Base-by-base conservation (phyloP, 768 basidiomycete genomes). In the Suillus plorans region DNA sequence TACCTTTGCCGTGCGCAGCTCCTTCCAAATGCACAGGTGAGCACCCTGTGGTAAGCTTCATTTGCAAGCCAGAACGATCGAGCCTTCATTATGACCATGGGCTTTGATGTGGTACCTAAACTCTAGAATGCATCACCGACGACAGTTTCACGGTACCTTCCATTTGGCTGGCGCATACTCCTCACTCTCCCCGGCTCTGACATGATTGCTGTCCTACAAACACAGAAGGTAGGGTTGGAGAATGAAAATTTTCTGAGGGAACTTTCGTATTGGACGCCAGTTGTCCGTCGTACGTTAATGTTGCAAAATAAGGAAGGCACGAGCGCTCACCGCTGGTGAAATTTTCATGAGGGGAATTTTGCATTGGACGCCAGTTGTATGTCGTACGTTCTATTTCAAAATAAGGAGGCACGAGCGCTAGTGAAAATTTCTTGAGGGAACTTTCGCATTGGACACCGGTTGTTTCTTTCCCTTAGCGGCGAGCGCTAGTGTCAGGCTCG, bases 91-190 rank as follows among this genome's bases (percentile, higher is more conserved):
- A 45, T 4, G 20, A 45, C 9, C 36, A 37, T 0, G 36, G 36
- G 36, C 36, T 37, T 37, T 31, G 31, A 31, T 31, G 4, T 31
- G 31, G 5, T n/a, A 45, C 20, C 20, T 45, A n/a, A 45, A 20
- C 42, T 44, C 18, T 0, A 65, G 52, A 7, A 82, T 82, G 76
- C 71, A 47, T 0, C 76, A 82, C 31, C 81, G 6, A 36, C 77
- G 2, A 82, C 79, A 0, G 69, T 74, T 14, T 73, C 76, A 0
- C 65, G 73, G 0, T 83, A 83, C 61, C 69, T 81, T 64, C 59
- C 37, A 2, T 82, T 80, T 67, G 67, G 69, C 0, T 71, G 77
- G 0, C 2, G 60, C 0, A 74, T 82, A 25, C 73, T 82, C 1
- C 71, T 63, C 0, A 72, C 72, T 2, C 72, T 82, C 49, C n/a